Base-by-base conservation (phyloP, 169 alveolate species). In the Cryptosporidium meleagridis region DNA sequence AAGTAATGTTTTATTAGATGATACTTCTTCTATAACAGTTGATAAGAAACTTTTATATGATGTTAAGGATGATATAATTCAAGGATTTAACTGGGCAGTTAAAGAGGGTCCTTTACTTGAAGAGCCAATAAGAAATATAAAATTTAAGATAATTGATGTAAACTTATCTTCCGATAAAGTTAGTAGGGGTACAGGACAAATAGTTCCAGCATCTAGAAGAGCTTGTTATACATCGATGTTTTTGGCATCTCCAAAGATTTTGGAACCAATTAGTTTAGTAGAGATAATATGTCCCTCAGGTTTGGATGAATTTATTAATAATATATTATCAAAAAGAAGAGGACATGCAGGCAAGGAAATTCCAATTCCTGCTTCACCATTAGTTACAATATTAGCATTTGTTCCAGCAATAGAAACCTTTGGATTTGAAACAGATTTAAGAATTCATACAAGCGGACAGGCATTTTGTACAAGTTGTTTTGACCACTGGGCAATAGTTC, bases 41-140 rank as follows among this genome's bases (percentile, higher is more conserved):
- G 97, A 96, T 59, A 95, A 92, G 41, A 91, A 91, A 16, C 84
- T 93, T 41, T 92, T 97, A 55, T 89, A 89, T 72, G 84, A 93
- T 48, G 92, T 97, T 51, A 95, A 94, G 91, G 95, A 95, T 52
- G 93, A 94, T 51, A 94, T 97, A 2, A 95, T 97, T 52, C 99
- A 98, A 93, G 99, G 99, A 52, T 99, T 99, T 91, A 96, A 97
- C 85, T 99, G 99, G 99, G 99, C 99, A 18, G 95, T 98, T n/a
- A 97, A 96, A 92, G 99, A 98, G 91, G 99, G 99, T 0, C 99
- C 99, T 31, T 95, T 99, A 68, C 96, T 98, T 35, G 99, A 99
- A 92, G 99, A 97, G 55, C 97, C 98, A 1, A 94, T 95, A 67
- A 94, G 97, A 84, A 95, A 95, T 85, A 97, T 95, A 35, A 97